Base-by-base conservation (phyloP, 306 rosid species). In the Leucaena leucocephala region DNA sequence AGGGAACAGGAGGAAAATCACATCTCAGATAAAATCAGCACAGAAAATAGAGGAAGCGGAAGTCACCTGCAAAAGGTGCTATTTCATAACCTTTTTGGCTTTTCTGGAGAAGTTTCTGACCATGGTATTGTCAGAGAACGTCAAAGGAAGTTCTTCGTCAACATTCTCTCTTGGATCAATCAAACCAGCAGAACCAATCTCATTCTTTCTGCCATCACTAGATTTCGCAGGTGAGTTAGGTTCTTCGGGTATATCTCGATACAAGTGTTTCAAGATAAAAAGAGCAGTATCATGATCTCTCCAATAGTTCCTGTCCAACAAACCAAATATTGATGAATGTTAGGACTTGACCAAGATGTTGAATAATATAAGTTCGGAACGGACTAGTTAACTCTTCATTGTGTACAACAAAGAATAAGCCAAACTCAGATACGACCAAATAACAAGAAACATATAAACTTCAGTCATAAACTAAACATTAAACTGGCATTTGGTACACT, bases 261-360 rank as follows among this genome's bases (percentile, higher is more conserved):
- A 93, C 83, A 93, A 80, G 93, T 91, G 98, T 83, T 84, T 91
- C 86, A 93, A 83, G 77, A 93, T 91, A 82, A 90, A 95, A 67
- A 95, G 91, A 8, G 97, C 93, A 7, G 99, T 95, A 79, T 95
- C 99, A 76, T 78, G 57, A 83, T 95, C 99, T 89, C 99, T 88
- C 99, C 99, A 91, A 80, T 93, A 91, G 86, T 95, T 95, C 85
- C 98, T 93, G 94, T 76, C 76, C 58, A 17, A 65, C 82, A 61
- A n/a, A 78, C 49, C 33, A 81, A 27, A 73, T 33, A 54, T 58
- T 79, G 14, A 40, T 59, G 34, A 49, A 49, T 2, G 34, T 1
- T n/a, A 55, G 22, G 34, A 55, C 62, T 55, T 8, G 33, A 34
- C 27, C 34, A 19, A 54, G 27, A 54, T 54, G 22, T 16, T n/a